Evolutionary conservation across 2,329 filamentous ascomycete genomes (phyloP), one percentile per base, ranked within the genome.

Genomic region (Akanthomyces uredinophilus): DNA sequence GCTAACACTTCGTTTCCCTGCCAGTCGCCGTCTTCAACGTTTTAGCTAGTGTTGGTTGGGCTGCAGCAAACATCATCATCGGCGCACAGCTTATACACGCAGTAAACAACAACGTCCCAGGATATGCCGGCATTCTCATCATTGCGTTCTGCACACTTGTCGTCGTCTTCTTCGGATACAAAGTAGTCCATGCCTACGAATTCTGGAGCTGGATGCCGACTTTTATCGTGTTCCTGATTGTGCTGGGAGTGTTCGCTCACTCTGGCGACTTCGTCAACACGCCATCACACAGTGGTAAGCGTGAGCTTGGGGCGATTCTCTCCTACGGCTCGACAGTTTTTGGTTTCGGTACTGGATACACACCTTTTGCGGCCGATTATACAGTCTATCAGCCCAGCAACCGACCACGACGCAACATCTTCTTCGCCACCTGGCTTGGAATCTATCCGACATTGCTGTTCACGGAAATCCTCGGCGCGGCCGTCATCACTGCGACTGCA

Each of bases 271-370:
- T 91, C 70, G 71, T 79, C 61, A 84, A 83, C 68, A 71, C 77
- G 44, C 84, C 86, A n/a, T 85, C 88, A 78, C 75, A 74, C 10
- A 73, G 76, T 1, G 88, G 88, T 7, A 78, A 77, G 2, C 75
- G 79, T 1, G 88, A 91, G 69, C 74, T 88, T 22, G 88, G 87
- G 41, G 75, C 77, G 32, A 78, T 88, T 6, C 79, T 93, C 4
- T 89, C 86, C 39, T 92, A 91, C 66, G 87, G 86, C 18, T 85
- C 88, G 1, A 85, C 85, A 1, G 81, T 92, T 6, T 92, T 84
- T 69, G 89, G 89, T 13, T 92, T 90, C 69, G 87, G 86, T 0
- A 91, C 88, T 0, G 89, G 89, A 37, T 92, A 89, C 88, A 85
- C 86, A 5, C 82, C 81, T 11, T 88, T 87, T 65, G 87, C 89